Base-by-base conservation (phyloP, 202 grass and related monocot species). In the Bolboschoenoplectus hybrid region DNA sequence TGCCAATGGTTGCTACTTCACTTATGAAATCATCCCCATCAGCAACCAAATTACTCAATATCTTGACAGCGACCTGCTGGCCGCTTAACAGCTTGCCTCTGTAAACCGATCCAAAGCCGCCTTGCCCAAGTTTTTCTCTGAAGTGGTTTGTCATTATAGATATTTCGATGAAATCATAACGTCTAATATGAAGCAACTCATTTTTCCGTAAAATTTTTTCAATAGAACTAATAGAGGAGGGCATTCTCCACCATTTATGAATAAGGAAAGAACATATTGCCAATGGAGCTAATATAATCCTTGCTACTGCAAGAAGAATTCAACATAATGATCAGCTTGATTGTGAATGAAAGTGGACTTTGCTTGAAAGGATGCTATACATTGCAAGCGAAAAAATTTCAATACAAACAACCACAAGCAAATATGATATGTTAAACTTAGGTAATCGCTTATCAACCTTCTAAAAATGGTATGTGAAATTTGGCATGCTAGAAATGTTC, bases 31-130 rank as follows among this genome's bases (percentile, higher is more conserved):
- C 87, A 5, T 91, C 67, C 55, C 88, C 90, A 0, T 90, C 88
- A 1, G 80, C 88, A n/a, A 7, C 86, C 1, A 89, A 70, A 13
- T 40, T 91, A 47, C 87, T 87, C 1, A 91, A 58, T 85, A 93
- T 87, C 67, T 93, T 92, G 6, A 80, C 57, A 9, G 90, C 90
- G 0, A 92, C 85, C 0, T 85, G 90, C 13, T 85, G 52, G 38
- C 85, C 90, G 56, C 75, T 87, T 16, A 65, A 68, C 41, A 92
- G 64, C 26, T 79, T 51, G 0, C 90, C 90, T 87, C n/a, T 91
- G 65, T 91, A 91, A 20, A 91, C 90, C 56, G 13, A 81, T 63
- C 87, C 91, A 74, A 89, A 93, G 9, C 91, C 91, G 16, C 91
- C 81, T 66, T 92, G 86, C 0, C 86, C 88, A 26, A 26, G 0